A percentile compares a stretch with the other conserved stretches of the same genome.
These are phyloP conservation scores for Strobilomyces dryophilus DNA, from an alignment of 768 basidiomycete species.

Conservation along the genomic window DNA sequence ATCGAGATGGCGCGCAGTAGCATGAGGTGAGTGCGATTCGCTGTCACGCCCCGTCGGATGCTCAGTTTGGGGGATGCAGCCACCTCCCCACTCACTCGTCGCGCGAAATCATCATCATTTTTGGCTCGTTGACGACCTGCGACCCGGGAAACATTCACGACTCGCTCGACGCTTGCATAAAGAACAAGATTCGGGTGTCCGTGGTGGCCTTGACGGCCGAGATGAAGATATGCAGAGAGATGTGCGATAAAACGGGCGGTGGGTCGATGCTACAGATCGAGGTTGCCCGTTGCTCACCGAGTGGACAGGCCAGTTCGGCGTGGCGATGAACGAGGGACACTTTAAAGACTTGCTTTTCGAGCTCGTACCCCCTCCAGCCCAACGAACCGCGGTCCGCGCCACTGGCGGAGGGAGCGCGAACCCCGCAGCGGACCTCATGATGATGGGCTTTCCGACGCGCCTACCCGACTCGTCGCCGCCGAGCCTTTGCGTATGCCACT, in stretches of 20 bases:
- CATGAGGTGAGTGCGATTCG: constrained; percentile 64
- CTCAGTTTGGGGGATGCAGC: constrained; percentile 38
- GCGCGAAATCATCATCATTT: constrained; percentile 89
- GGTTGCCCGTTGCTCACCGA: constrained; percentile 9
- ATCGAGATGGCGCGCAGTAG: constrained; percentile 94
- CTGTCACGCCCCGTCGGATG: neutral
- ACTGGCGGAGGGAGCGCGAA: constrained; percentile 44
- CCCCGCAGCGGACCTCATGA: constrained; percentile 87
- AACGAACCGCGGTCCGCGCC: constrained; percentile 50
- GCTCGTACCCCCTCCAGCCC: constrained; percentile 90
- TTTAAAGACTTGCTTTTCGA: constrained; percentile 96
- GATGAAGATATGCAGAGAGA: constrained; percentile 94
- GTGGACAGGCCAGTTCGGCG: constrained; percentile 75
- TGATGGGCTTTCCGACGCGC: constrained; percentile 98
- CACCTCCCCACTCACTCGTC: constrained; percentile 98
- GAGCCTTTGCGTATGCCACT: constrained; percentile 91
- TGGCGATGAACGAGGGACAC: constrained; percentile 98
- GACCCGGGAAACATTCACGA: constrained; percentile 97
- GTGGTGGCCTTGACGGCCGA: constrained; percentile 95
- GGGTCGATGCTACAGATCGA: constrained; percentile 2
- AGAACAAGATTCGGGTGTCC: constrained; percentile 83
- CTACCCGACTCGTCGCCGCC: constrained; percentile 79
- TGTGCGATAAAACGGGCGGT: constrained; percentile 93
- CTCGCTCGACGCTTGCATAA: constrained; percentile 80
- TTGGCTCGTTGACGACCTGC: constrained; percentile 93